Evolutionary conservation across 2,329 filamentous ascomycete genomes (phyloP), one percentile per base, ranked within the genome.

Genomic region (Sporothrix dimorphospora): DNA sequence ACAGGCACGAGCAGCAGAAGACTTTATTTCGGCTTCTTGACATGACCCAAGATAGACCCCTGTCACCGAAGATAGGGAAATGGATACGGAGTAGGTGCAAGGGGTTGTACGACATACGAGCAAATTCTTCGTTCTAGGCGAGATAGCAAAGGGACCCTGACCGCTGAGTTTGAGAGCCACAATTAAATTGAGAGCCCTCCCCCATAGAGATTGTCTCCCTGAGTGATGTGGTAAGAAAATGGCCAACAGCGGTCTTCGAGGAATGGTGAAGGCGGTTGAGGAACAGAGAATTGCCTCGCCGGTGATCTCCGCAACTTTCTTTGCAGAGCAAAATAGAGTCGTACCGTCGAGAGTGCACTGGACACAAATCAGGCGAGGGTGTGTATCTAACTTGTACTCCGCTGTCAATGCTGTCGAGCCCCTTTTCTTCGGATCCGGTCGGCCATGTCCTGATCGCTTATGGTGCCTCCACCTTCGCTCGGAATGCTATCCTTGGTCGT

Each of bases 401-500:
- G 30, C 55, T 14, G 12, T 2, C 9, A 21, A 40, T n/a, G 16
- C 19, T 40, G 19, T n/a, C 30, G 8, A 21, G 30, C 57, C 34
- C 57, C 57, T 61, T 61, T 61, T 61, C 30, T 40, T 61, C 57
- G 57, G 57, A 61, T 61, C 57, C 57, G 57, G 57, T 61, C 57
- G 19, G 57, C 7, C 8, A 14, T 24, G 49, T 8, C 4, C 21
- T 16, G 30, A 30, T 27, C 11, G 12, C 24, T 19, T 4, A 55
- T 14, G 24, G 53, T 30, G 12, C 24, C 49, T 55, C 53, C 16
- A 8, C 47, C 47, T 19, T 51, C 16, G n/a, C 24, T 55, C 53
- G 24, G 24, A 55, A 30, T 24, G 27, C 11, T 12, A 19, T 19
- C 12, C 11, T 14, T 30, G 14, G 51, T 27, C 11, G 21, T 55